Percentiles rank a stretch among this genome's conserved stretches.
Evolutionary conservation across 257 asterid species (phyloP).

Genomic region (Fraxinus excelsior): DNA sequence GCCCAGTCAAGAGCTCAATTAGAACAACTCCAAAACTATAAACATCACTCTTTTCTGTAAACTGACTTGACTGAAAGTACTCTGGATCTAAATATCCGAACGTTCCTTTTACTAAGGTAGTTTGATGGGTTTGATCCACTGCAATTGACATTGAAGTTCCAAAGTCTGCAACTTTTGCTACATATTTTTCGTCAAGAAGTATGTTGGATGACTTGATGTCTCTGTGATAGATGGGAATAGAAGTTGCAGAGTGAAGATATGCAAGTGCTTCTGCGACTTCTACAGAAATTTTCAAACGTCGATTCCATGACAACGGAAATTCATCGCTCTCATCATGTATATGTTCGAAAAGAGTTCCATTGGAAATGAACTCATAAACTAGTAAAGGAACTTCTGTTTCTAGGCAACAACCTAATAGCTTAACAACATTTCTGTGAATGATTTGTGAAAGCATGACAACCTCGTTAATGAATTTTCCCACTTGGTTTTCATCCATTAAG

Average conservation of each 20-base stretch:
- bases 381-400: conserved; percentile 26
- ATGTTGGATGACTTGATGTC: conserved; percentile 7
- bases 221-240: conserved; percentile 30
- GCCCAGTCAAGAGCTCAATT: conserved; percentile 34
- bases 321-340: conserved; percentile 17
- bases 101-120: conserved; percentile 25
- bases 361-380: conserved; percentile 23
- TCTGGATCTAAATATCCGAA: conserved; percentile 36
- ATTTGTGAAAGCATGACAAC: conserved; percentile 31
- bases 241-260: conserved; percentile 33
- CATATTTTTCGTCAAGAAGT: conserved; percentile 25
- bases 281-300: conserved; percentile 21
- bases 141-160: conserved; percentile 23
- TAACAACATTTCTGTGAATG: conserved; percentile 31
- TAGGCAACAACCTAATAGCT: conserved; percentile 27
- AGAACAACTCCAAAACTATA: conserved; percentile 35
- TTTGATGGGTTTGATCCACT: too few relatives aligned
- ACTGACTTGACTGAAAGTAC: conserved; percentile 28
- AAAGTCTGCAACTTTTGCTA: conserved; percentile 30
- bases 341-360: conserved; percentile 24
- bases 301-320: conserved; percentile 25
- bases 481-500: conserved; percentile 22
- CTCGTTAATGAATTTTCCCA: conserved; percentile 32
- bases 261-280: conserved; percentile 30
- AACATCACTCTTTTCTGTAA: conserved; percentile 34